These are phyloP conservation scores for Skeletonema grethae DNA, from an alignment of 108 stramenopile genomes.

Conservation along the genomic window DNA sequence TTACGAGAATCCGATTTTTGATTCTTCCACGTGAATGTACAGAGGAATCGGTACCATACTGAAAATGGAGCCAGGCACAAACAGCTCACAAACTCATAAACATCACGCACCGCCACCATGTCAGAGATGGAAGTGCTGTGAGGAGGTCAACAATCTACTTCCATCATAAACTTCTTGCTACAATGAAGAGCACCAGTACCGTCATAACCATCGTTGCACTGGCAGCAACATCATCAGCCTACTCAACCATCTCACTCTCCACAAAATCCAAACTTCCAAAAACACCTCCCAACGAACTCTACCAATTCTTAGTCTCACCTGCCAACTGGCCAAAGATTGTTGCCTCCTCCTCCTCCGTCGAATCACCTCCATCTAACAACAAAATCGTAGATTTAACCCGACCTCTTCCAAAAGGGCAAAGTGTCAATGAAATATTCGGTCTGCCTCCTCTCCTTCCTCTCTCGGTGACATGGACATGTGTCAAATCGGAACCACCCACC, in stretches of 20 bases:
- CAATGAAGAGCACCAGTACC: too few species aligned
- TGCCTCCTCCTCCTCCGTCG: conserved; percentile 1
- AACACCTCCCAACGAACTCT: not conserved
- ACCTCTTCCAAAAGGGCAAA: not conserved
- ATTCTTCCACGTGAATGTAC: too few species aligned
- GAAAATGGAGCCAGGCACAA: too few species aligned
- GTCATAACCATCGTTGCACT: too few species aligned
- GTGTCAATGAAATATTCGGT: conserved; percentile 2
- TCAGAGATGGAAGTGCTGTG: too few species aligned
- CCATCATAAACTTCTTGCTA: too few species aligned
- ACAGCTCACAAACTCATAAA: too few species aligned
- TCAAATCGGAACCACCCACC: not conserved
- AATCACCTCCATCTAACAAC: not conserved
- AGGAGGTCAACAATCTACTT: too few species aligned
- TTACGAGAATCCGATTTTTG: too few species aligned
- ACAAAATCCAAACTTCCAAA: not conserved
- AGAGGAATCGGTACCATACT: too few species aligned
- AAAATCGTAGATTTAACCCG: not conserved
- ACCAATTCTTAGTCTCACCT: not conserved
- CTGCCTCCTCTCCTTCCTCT: not conserved
- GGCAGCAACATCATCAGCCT: too few species aligned
- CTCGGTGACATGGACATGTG: not conserved
- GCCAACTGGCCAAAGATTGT: not conserved
- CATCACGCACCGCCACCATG: too few species aligned
- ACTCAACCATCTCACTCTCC: not conserved